phyloP scores from a whole-genome alignment of 495 filamentous ascomycete species.

The Oleoguttula mirabilis region DNA sequence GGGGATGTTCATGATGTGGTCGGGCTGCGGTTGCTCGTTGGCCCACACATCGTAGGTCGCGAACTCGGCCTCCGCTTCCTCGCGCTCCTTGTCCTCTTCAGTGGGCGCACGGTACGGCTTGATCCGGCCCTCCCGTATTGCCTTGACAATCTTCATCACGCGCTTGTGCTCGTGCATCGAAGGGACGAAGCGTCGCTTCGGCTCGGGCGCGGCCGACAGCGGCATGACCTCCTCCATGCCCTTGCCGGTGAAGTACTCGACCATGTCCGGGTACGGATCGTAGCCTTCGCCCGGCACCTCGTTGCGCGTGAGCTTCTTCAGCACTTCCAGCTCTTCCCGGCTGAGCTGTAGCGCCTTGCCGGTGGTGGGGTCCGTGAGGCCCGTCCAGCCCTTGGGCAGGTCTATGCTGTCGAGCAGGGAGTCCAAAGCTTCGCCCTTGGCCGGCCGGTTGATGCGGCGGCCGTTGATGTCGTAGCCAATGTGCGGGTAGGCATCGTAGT shows the following conservation, averaged over 20 bases:
- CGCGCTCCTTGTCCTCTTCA: slow-evolving; percentile 39
- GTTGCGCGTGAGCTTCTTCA: slow-evolving; percentile 82
- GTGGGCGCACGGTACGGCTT: slow-evolving; percentile 75
- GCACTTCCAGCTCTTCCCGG: slow-evolving; percentile 75
- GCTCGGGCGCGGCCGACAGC: slow-evolving; percentile 83
- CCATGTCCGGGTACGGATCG: slow-evolving; percentile 77
- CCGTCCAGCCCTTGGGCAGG: slow-evolving; percentile 96
- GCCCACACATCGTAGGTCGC: slow-evolving; percentile 84
- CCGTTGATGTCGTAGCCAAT: slow-evolving; percentile 99
- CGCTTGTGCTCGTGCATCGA: slow-evolving; percentile 97
- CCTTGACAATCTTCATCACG: slow-evolving; percentile 95
- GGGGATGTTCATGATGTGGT: slow-evolving; percentile 90
- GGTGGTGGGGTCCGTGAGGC: slow-evolving; percentile 81
- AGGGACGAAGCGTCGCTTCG: slow-evolving; percentile 87
- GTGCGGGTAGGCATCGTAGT: slow-evolving; percentile 95
- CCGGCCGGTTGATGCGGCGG: slow-evolving; percentile 91
- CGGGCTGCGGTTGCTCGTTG: slow-evolving; percentile 68
- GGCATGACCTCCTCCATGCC: slow-evolving; percentile 71
- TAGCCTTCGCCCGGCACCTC: slow-evolving; percentile 78
- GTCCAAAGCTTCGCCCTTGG: slow-evolving; percentile 87
- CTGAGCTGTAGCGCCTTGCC: slow-evolving; percentile 83
- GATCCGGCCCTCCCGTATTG: slow-evolving; percentile 88
- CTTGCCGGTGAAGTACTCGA: slow-evolving; percentile 86
- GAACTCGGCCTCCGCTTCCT: slow-evolving; percentile 51
- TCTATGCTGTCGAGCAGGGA: slow-evolving; percentile 92